Conservation (phyloP, 352 stramenopile species). For the Phytophthora lateralis region DNA sequence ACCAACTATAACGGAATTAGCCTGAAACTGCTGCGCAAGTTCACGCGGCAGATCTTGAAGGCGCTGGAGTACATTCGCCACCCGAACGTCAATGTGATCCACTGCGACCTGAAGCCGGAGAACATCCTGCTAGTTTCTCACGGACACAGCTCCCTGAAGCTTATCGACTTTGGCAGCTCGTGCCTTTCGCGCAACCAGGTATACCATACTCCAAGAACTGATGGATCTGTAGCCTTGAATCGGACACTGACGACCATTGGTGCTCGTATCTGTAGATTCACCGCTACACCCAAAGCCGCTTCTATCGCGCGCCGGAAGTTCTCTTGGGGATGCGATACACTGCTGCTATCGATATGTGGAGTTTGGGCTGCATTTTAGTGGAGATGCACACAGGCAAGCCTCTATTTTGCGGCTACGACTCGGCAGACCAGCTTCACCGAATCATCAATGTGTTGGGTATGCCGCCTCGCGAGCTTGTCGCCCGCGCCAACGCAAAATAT, state of each 20-base stretch:
- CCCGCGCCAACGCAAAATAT: slow-evolving; percentile 80
- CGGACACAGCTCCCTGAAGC: slow-evolving; percentile 96
- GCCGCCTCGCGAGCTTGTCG: slow-evolving; percentile 92
- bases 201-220: slow-evolving; percentile 1
- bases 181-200: slow-evolving; percentile 94
- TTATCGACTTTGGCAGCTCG: slow-evolving; percentile 99
- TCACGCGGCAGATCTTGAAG: slow-evolving; percentile 95
- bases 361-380: slow-evolving; percentile 89
- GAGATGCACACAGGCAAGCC: slow-evolving; percentile 99
- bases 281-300: slow-evolving; percentile 98
- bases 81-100: slow-evolving; percentile 96
- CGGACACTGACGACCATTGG: background rate
- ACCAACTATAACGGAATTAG: slow-evolving; percentile 93
- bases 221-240: background rate
- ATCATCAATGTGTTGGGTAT: slow-evolving; percentile 97
- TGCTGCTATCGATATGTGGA: slow-evolving; percentile 90
- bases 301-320: slow-evolving; percentile 95
- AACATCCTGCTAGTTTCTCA: slow-evolving; percentile 97
- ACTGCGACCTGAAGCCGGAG: slow-evolving; percentile 99
- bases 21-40: slow-evolving; percentile 95
- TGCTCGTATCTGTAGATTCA: slow-evolving; percentile 80
- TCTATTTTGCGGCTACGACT: slow-evolving; percentile 96
- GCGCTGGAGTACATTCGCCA: slow-evolving; percentile 86
- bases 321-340: slow-evolving; percentile 85
- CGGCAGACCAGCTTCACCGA: slow-evolving; percentile 97